These are phyloP conservation scores for Candida albicans DNA, from an alignment of 1,139 yeast genomes.

Conservation along the genomic window DNA sequence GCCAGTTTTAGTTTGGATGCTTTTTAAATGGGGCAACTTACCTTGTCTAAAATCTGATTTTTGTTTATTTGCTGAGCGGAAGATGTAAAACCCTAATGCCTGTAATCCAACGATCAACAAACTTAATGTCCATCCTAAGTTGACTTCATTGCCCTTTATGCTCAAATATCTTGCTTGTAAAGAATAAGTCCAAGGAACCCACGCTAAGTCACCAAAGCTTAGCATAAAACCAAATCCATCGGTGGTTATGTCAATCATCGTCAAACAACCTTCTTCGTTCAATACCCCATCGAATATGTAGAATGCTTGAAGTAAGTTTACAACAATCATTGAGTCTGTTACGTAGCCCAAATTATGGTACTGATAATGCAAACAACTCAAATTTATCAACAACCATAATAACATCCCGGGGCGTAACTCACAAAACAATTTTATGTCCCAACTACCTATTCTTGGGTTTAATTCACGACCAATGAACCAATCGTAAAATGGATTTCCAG, in stretches of 20 bases:
- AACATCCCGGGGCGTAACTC: constrained; percentile 95
- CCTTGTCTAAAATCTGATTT: constrained; percentile 84
- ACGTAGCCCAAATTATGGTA: constrained; percentile 60
- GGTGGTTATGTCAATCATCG: constrained; percentile 94
- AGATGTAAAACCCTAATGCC: constrained; percentile 70
- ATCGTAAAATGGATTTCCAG: constrained; percentile 74
- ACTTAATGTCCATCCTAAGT: constrained; percentile 46
- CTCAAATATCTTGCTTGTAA: constrained; percentile 82
- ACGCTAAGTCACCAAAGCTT: constrained; percentile 87
- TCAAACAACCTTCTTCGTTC: constrained; percentile 83
- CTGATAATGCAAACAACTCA: constrained; percentile 81
- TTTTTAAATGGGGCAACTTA: constrained; percentile 59
- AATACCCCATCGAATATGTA: constrained; percentile 90
- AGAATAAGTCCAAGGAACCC: constrained; percentile 93
- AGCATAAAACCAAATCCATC: constrained; percentile 98
- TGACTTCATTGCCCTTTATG: constrained; percentile 51
- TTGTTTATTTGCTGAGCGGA: constrained; percentile 80
- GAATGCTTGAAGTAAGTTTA: constrained; percentile 70
- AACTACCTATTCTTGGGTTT: constrained; percentile 82
- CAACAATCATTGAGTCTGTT: constrained; percentile 70
- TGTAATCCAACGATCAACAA: constrained; percentile 46
- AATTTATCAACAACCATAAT: constrained; percentile 77
- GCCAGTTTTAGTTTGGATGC: constrained; percentile 73
- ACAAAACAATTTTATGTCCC: constrained; percentile 89
- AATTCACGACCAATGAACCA: constrained; percentile 98